Conservation (phyloP, 139 green algal genomes). For the Chlamydomonas incerta region DNA sequence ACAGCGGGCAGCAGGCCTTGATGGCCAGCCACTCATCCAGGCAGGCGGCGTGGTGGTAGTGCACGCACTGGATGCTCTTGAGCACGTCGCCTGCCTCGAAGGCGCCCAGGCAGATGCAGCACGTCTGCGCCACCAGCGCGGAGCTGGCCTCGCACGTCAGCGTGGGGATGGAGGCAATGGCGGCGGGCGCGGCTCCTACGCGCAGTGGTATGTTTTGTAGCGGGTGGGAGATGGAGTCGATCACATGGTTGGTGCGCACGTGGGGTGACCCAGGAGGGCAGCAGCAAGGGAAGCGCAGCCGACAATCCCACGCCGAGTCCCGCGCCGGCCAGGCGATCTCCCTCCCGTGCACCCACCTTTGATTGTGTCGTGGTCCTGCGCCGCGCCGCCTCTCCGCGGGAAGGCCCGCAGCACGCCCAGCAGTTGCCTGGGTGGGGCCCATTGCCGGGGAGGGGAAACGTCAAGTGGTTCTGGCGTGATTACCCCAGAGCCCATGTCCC, state of each 20-base stretch:
- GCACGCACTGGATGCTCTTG: slow-evolving; percentile 47
- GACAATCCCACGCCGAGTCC: no score
- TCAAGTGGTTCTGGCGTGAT: no score
- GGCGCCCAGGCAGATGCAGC: slow-evolving; percentile 53
- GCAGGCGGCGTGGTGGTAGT: slow-evolving; percentile 53
- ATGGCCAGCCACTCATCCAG: slow-evolving; percentile 60
- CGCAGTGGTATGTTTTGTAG: no score
- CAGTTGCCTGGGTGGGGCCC: slow-evolving; percentile 54
- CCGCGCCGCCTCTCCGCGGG: not conserved
- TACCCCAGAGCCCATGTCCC: no score
- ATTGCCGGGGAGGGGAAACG: no score
- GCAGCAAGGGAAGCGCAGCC: no score
- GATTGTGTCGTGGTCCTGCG: not conserved
- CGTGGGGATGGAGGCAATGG: not conserved
- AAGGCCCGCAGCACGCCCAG: slow-evolving; percentile 56
- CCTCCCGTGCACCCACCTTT: no score
- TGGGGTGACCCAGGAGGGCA: no score
- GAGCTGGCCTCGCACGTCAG: not conserved
- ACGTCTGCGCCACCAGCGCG: slow-evolving; percentile 25
- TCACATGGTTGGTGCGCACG: no score
- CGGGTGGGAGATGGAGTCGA: no score
- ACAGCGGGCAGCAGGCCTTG: slow-evolving; percentile 44
- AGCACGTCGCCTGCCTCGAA: slow-evolving; percentile 45
- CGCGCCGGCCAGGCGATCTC: no score
- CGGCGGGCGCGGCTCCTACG: not conserved